These are phyloP conservation scores for Dryadomyces sulphureus DNA, from an alignment of 2,329 filamentous ascomycete genomes.

Conservation along the genomic window DNA sequence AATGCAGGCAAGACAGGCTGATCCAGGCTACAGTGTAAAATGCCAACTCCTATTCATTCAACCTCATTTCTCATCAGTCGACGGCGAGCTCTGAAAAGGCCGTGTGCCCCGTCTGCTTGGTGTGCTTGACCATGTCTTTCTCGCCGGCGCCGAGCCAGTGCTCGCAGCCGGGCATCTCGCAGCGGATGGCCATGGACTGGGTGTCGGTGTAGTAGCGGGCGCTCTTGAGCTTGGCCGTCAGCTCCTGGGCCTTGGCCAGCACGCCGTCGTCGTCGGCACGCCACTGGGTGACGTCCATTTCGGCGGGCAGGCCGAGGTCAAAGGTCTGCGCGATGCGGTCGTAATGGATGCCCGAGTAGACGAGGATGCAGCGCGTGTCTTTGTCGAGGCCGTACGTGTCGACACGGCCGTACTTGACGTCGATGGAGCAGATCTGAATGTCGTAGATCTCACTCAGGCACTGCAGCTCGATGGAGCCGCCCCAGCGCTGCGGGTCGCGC, in stretches of 20 bases:
- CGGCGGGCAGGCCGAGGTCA: slow-evolving; percentile 45
- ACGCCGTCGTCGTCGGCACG: slow-evolving; percentile 44
- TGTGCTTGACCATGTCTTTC: slow-evolving; percentile 46
- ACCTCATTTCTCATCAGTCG: slow-evolving; percentile 1
- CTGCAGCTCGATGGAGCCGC: slow-evolving; percentile 77
- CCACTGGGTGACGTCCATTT: slow-evolving; percentile 57
- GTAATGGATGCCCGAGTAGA: slow-evolving; percentile 90
- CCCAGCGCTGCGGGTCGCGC: slow-evolving; percentile 69
- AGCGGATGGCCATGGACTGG: slow-evolving; percentile 61
- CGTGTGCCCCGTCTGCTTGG: slow-evolving; percentile 44
- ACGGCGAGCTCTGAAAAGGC: slow-evolving; percentile 20
- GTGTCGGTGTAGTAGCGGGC: slow-evolving; percentile 84
- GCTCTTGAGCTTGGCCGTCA: slow-evolving; percentile 50
- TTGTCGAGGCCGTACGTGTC: slow-evolving; percentile 69
- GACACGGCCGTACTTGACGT: slow-evolving; percentile 46
- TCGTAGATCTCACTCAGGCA: slow-evolving; percentile 76
- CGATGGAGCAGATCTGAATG: slow-evolving; percentile 72
- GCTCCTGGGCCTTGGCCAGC: slow-evolving; percentile 49
- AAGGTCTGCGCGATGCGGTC: slow-evolving; percentile 69
- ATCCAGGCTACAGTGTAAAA: no score
- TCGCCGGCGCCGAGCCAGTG: slow-evolving; percentile 55
- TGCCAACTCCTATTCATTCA: no score
- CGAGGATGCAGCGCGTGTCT: slow-evolving; percentile 56
- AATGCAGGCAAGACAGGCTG: no score
- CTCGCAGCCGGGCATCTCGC: slow-evolving; percentile 47